A percentile compares a stretch with the other conserved stretches of the same genome.
These are phyloP conservation scores for Pyropia yezoensis DNA, from an alignment of 23 red algal genomes.

Conservation along the genomic window DNA sequence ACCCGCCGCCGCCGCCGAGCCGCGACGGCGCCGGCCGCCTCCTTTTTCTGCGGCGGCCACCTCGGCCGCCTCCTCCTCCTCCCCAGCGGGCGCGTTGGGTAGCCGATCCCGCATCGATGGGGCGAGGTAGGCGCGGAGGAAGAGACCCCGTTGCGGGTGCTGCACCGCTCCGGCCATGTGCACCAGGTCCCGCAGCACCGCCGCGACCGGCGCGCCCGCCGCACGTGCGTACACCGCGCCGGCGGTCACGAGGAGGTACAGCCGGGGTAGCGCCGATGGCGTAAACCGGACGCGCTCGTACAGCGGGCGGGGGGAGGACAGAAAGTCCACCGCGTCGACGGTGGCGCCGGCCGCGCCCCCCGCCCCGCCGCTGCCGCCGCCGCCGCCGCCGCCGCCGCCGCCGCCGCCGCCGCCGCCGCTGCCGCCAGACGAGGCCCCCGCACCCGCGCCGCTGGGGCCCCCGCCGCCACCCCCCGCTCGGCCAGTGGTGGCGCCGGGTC, in stretches of 20 bases:
- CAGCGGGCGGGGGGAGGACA: slow-evolving; percentile 27
- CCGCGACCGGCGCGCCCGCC: slow-evolving; percentile 34
- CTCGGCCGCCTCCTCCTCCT: slow-evolving; percentile 27
- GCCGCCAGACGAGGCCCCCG: no score
- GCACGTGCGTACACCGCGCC: slow-evolving; percentile 62
- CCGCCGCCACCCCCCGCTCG: no score
- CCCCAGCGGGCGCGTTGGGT: slow-evolving; percentile 7
- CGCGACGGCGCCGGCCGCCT: no score
- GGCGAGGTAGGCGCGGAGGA: slow-evolving; percentile 69
- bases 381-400: no score
- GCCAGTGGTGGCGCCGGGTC: no score
- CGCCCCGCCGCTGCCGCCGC: no score
- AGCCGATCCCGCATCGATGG: slow-evolving; percentile 71
- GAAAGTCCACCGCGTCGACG: no score
- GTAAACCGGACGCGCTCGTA: slow-evolving; percentile 82
- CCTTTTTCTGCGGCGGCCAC: no score
- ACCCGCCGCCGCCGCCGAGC: no score
- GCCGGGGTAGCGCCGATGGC: slow-evolving; percentile 48
- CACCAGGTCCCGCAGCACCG: slow-evolving; percentile 77
- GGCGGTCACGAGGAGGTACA: slow-evolving; percentile 79
- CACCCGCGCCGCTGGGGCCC: no score
- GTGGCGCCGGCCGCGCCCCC: no score
- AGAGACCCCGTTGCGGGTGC: slow-evolving; percentile 72
- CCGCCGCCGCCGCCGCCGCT: neutral
- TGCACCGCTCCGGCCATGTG: slow-evolving; percentile 91